Base-by-base conservation (phyloP, 2,329 filamentous ascomycete species). In the Verticillium nonalfalfae region DNA sequence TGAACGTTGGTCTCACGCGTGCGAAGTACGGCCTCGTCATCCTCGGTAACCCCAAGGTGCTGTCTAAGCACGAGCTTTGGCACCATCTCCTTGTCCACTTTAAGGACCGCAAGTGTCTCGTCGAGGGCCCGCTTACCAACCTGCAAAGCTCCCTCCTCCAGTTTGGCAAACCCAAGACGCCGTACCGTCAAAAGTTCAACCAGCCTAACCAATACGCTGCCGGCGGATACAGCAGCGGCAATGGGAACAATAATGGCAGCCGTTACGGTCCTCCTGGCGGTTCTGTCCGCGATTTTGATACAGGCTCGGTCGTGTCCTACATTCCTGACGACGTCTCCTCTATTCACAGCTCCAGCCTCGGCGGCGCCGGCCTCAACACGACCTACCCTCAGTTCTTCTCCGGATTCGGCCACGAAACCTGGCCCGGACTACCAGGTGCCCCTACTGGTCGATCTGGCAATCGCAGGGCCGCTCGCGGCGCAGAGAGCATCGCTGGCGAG, bases 61-160 rank as follows among this genome's bases (percentile, higher is more conserved):
- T 99, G 54, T 95, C 93, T 50, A 99, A 99, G 81, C 95, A 99
- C 73, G 95, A 96, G 65, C 82, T 99, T 45, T 99, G 95, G 95
- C 95, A 99, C 74, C 93, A 93, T 71, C 85, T 99, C 33, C 82
- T 99, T 39, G 84, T 94, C 45, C 95, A 99, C 75, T 99, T 97
- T 84, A 98, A 98, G 80, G 93, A 98, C 73, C 88, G 88, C 68
- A 96, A 96, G 70, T 98, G 94, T 73, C 85, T 99, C 13, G 95
- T 99, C 6, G 95, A 99, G 74, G 95, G 95, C 0, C 94, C 95
- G 21, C 81, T 99, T 66, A 95, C 90, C 64, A 99, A 99, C 72
- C 82, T 99, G n/a, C 95, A 98, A 75, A 90, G 93, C 33, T 97
- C 93, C 13, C 83, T 99, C 57, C 85, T 98, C 66, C 95, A 99